Conservation (phyloP, 495 filamentous ascomycete genomes). For the Talaromyces thailandensis region DNA sequence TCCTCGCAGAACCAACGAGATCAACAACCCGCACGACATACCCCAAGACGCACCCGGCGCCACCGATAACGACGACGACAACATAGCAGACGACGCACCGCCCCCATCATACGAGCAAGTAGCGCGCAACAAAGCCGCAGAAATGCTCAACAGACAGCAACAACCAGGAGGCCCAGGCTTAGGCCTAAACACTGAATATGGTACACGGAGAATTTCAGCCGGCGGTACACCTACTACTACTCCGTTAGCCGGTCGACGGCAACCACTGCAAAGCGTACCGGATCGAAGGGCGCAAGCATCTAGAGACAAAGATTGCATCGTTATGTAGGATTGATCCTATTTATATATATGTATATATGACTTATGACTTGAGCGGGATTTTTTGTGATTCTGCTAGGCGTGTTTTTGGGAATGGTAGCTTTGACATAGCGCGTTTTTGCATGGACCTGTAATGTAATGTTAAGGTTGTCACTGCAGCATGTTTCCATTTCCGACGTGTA, state of each 20-base stretch:
- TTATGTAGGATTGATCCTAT: slow-evolving; percentile 23
- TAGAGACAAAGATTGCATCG: slow-evolving; percentile 32
- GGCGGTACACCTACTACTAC: not conserved
- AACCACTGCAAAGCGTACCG: not conserved
- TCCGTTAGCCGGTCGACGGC: not conserved
- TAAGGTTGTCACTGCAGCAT: no score
- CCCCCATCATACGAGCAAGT: slow-evolving; percentile 82
- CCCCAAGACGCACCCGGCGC: slow-evolving; percentile 18
- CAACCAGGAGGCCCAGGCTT: not conserved
- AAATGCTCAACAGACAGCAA: slow-evolving; percentile 3
- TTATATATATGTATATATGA: not conserved
- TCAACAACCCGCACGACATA: slow-evolving; percentile 16
- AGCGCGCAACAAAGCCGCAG: slow-evolving; percentile 42
- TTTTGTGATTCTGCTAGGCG: not conserved
- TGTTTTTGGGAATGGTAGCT: not conserved
- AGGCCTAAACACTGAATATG: not conserved
- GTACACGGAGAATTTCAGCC: not conserved
- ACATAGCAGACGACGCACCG: slow-evolving; percentile 40
- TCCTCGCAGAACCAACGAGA: slow-evolving; percentile 9
- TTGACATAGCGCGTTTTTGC: not conserved
- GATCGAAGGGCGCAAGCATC: not conserved
- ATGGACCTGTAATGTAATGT: not conserved
- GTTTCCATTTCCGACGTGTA: no score
- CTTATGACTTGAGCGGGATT: not conserved
- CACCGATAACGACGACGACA: slow-evolving; percentile 31